These are phyloP conservation scores for Coemansia biformis DNA, from an alignment of 192 early-diverging fungal species.

Conservation along the genomic window DNA sequence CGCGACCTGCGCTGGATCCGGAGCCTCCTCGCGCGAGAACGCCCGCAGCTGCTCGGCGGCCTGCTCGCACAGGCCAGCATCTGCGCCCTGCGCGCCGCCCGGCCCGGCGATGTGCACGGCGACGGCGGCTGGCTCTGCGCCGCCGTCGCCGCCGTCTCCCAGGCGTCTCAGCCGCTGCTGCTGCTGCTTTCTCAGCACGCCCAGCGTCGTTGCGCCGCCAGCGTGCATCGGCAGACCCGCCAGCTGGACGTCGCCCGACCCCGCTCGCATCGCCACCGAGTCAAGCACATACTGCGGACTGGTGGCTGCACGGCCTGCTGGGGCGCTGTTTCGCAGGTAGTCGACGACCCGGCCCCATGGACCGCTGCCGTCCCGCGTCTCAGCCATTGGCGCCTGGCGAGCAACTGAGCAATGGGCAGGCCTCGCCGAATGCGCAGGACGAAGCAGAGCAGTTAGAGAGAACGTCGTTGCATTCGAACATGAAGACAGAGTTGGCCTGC, in stretches of 20 bases:
- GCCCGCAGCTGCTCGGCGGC: slow-evolving; percentile 12
- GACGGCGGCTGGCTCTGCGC: neutral
- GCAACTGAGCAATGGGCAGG: no score
- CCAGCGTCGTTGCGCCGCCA: neutral
- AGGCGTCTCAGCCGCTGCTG: no score
- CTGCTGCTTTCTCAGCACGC: neutral
- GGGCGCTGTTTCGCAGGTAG: slow-evolving; percentile 3
- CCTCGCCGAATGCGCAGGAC: no score
- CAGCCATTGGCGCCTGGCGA: no score
- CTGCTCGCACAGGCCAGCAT: slow-evolving; percentile 6
- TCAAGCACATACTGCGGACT: neutral
- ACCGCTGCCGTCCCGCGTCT: neutral
- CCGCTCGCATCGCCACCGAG: neutral
- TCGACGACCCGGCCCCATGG: slow-evolving; percentile 15
- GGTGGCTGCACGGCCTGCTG: neutral
- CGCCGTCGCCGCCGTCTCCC: no score
- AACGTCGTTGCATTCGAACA: no score
- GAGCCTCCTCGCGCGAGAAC: slow-evolving; percentile 12
- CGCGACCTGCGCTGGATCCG: slow-evolving; percentile 7
- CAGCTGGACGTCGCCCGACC: neutral
- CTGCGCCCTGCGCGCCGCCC: neutral
- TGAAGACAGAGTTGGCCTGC: no score
- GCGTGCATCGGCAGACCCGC: neutral
- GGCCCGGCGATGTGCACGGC: neutral
- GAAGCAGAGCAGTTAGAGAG: no score